phyloP scores from a whole-genome alignment of 169 alveolate species.

The Pseudocohnilembus persalinus region DNA sequence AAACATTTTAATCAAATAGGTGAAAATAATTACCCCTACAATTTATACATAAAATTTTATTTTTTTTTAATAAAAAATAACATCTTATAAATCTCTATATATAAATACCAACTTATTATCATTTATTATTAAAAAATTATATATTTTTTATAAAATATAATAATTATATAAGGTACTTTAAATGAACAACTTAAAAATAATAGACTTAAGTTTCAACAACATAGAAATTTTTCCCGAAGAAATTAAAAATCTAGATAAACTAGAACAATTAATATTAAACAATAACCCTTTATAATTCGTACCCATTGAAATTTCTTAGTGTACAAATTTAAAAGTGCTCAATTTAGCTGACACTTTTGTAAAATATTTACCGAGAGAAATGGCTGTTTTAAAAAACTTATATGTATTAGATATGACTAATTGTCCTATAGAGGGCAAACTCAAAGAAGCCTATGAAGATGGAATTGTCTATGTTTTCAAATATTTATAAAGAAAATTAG shows the following conservation, averaged over 20 bases:
- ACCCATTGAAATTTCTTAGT: slow-evolving; percentile 8
- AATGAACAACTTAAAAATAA: slow-evolving; percentile 6
- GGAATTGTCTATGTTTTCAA: slow-evolving; percentile 23
- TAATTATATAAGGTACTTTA: slow-evolving; percentile 1
- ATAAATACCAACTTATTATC: too few species aligned
- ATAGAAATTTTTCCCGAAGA: slow-evolving; percentile 9
- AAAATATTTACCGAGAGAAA: slow-evolving; percentile 20
- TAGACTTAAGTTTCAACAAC: slow-evolving; percentile 18
- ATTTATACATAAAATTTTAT: too few species aligned
- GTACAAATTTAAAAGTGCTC: slow-evolving; percentile 2
- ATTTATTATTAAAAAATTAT: too few species aligned
- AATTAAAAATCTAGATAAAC: background rate
- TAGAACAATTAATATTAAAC: slow-evolving; percentile 12
- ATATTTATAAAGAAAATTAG: slow-evolving; percentile 21
- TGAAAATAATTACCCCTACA: too few species aligned
- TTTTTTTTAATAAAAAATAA: too few species aligned
- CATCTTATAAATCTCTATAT: too few species aligned
- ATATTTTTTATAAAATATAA: too few species aligned
- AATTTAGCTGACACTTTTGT: slow-evolving; percentile 17
- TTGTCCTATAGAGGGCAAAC: slow-evolving; percentile 23
- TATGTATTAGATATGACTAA: slow-evolving; percentile 13
- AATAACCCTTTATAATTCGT: slow-evolving; percentile 22
- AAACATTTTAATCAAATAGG: too few species aligned
- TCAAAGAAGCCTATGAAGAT: slow-evolving; percentile 9
- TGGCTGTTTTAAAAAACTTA: slow-evolving; percentile 11